These are phyloP conservation scores for Podospora pseudopauciseta DNA, from an alignment of 495 filamentous ascomycete species.

Conservation along the genomic window DNA sequence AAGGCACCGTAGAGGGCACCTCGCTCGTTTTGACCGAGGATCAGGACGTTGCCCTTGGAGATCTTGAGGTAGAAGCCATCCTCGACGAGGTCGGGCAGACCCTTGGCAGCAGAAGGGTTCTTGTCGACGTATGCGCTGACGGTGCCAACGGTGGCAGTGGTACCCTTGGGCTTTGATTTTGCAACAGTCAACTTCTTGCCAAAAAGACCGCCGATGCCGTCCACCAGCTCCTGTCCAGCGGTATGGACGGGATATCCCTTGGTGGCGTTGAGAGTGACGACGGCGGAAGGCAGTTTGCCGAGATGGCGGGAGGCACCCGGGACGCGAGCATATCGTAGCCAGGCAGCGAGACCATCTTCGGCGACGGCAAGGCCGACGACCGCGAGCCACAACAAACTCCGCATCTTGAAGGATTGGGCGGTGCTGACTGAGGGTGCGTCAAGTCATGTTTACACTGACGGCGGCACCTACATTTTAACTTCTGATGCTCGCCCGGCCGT, in stretches of 20 bases:
- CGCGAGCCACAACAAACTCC: conserved; percentile 31
- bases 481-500: neutral
- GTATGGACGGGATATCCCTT: conserved; percentile 53
- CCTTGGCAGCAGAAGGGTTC: conserved; percentile 14
- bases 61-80: conserved; percentile 63
- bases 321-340: conserved; percentile 62
- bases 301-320: conserved; percentile 34
- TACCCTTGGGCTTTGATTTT: conserved; percentile 23
- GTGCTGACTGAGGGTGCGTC: neutral
- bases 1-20: conserved; percentile 68
- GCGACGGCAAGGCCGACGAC: conserved; percentile 40
- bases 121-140: conserved; percentile 45
- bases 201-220: conserved; percentile 55
- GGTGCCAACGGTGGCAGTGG: conserved; percentile 56
- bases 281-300: conserved; percentile 42
- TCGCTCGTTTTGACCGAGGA: conserved; percentile 64
- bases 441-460: neutral
- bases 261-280: conserved; percentile 54
- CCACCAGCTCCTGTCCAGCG: conserved; percentile 57
- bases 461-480: neutral
- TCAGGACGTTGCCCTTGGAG: conserved; percentile 45
- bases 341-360: conserved; percentile 59
- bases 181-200: conserved; percentile 37
- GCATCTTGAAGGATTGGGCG: conserved; percentile 23
- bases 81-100: conserved; percentile 47